These are phyloP conservation scores for Rauvolfia tetraphylla DNA, from an alignment of 257 asterid species.

Conservation along the genomic window DNA sequence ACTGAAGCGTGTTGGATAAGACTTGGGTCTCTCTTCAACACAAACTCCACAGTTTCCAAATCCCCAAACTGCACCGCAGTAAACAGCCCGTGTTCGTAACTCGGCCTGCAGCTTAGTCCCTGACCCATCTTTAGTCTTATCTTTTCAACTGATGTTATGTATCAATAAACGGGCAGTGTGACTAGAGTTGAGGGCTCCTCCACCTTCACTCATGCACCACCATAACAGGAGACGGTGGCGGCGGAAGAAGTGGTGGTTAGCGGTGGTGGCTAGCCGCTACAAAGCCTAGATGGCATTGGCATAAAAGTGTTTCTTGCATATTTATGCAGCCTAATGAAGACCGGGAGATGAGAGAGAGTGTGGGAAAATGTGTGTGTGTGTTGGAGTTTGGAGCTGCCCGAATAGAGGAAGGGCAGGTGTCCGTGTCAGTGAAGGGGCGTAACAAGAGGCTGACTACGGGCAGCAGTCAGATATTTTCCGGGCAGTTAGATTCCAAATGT, in stretches of 20 bases:
- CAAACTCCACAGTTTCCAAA: conserved; percentile 48
- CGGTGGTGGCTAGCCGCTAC: conserved; percentile 41
- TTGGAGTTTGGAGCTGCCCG: conserved; percentile 60
- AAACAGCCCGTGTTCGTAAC: conserved; percentile 67
- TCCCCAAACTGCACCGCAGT: conserved; percentile 75
- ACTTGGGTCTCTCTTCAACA: conserved; percentile 40
- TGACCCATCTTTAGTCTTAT: conserved; percentile 63
- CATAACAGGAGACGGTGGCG: conserved; percentile 32
- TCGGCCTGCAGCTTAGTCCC: conserved; percentile 73
- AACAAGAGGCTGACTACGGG: conserved; percentile 40
- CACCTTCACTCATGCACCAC: conserved; percentile 45
- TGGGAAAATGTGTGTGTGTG: not conserved
- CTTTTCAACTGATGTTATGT: not conserved
- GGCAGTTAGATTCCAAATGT: conserved; percentile 45
- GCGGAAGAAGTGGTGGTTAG: conserved; percentile 20
- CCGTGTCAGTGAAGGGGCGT: conserved; percentile 33
- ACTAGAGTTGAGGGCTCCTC: conserved; percentile 23
- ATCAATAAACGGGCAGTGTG: conserved; percentile 11
- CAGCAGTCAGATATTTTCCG: conserved; percentile 61
- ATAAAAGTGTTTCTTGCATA: conserved; percentile 20
- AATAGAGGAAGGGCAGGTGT: conserved; percentile 32
- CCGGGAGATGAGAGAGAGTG: conserved; percentile 6
- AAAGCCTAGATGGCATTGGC: conserved; percentile 12
- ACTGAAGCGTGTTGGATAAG: conserved; percentile 50
- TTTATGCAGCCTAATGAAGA: conserved; percentile 20